A percentile compares a stretch with the other conserved stretches of the same genome.
These are phyloP conservation scores for Heliamphora pulchella DNA, from an alignment of 179 eudicot genomes.

Conservation along the genomic window DNA sequence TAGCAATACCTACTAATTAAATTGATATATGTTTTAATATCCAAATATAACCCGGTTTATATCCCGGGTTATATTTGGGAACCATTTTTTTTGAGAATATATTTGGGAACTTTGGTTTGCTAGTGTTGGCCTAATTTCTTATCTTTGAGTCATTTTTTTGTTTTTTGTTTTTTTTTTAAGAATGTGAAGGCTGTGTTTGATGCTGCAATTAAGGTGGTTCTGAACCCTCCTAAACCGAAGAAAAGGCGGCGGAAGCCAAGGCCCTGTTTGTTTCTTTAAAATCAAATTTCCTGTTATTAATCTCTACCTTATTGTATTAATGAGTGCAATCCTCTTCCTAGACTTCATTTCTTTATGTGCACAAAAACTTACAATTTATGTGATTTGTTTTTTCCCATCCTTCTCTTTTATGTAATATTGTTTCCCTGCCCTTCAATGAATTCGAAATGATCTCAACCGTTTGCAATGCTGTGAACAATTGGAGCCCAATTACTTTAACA, in stretches of 20 bases:
- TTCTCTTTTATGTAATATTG: slow-evolving; percentile 4
- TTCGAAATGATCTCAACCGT: not conserved
- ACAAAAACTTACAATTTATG: not conserved
- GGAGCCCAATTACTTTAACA: no score
- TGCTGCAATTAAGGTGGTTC: slow-evolving; percentile 78
- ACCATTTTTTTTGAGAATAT: no score
- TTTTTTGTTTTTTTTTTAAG: slow-evolving; percentile 50
- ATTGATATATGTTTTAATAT: no score
- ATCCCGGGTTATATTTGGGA: not conserved
- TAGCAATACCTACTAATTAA: no score
- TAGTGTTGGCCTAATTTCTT: not conserved
- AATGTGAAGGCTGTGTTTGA: slow-evolving; percentile 81
- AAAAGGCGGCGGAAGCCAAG: slow-evolving; percentile 40
- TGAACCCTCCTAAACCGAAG: slow-evolving; percentile 65
- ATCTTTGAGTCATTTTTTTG: not conserved
- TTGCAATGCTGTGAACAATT: no score
- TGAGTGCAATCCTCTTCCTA: not conserved
- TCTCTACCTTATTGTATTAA: not conserved
- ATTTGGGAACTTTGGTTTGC: no score
- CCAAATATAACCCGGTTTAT: not conserved
- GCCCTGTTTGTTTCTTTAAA: slow-evolving; percentile 19
- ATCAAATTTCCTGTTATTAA: not conserved
- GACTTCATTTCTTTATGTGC: not conserved
- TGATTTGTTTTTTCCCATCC: not conserved
- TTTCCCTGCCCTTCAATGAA: not conserved